Conservation (phyloP, 2,329 filamentous ascomycete species). For the Scytalidium sp. region DNA sequence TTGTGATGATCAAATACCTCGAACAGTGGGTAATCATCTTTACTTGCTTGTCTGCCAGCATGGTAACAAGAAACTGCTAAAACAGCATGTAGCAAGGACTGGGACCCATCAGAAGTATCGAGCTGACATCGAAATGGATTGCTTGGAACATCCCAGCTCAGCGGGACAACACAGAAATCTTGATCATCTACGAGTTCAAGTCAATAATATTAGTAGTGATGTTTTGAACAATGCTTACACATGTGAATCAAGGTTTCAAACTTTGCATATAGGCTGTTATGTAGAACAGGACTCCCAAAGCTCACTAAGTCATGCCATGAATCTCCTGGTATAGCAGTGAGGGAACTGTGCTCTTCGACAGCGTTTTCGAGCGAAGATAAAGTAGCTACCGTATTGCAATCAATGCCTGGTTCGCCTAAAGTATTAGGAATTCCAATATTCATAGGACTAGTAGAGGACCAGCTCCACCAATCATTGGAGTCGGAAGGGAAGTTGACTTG, state of each 20-base stretch:
- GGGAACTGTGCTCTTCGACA: background rate
- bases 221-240: background rate
- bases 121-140: background rate
- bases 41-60: background rate
- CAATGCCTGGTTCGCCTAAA: background rate
- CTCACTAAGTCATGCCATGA: background rate
- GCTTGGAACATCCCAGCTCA: background rate
- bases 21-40: background rate
- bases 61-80: background rate
- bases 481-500: background rate
- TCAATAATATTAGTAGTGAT: background rate
- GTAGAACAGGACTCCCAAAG: background rate
- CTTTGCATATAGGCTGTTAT: background rate
- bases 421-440: background rate
- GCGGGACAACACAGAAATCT: background rate
- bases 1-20: background rate
- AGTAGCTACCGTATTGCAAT: background rate
- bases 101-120: background rate
- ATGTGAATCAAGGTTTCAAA: constrained; percentile 1
- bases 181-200: background rate
- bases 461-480: background rate
- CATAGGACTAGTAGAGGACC: background rate
- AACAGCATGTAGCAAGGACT: constrained; percentile 1
- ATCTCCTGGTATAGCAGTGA: too few relatives aligned
- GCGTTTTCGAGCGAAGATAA: background rate